Evolutionary conservation across 139 green algal species (phyloP), one percentile per base, ranked within the genome.

Genomic region (Limnomonas spitsbergensis): DNA sequence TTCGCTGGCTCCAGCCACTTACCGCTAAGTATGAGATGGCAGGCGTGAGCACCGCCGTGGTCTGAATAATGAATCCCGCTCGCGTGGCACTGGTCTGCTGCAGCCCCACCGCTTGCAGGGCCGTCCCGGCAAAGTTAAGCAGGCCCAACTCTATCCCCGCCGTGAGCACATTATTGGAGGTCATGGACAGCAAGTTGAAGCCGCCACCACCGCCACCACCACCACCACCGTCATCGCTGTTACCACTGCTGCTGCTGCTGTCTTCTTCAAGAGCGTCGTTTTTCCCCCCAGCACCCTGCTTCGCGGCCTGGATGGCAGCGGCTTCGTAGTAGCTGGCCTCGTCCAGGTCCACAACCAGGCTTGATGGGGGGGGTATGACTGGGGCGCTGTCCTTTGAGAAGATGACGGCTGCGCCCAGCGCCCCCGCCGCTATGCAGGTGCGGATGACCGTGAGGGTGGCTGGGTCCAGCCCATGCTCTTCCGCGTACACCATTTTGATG

Each of bases 51-150:
- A 90, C 75, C 3, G 80, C 83, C 0, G 85, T 90, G 4, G 84
- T 77, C 78, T 90, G 83, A 1, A 85, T 81, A 39, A 92, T 73
- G 53, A 92, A 92, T 3, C 82, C 83, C 0, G 84, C 88, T 2
- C 83, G 77, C 0, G 84, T 90, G 35, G 86, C 86, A 26, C 56
- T 83, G 2, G 81, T 86, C 39, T 76, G 54, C 53, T 88, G 73
- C 6, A 79, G 34, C 2, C 53, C 74, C 24, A 31, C 27, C 6
- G 53, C 54, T 56, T 83, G 73, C 53, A 85, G 69, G 2, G 83
- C 66, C 0, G 86, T 88, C 32, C 83, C 86, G 27, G 85, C n/a
- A 69, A 88, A 88, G 80, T 90, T 90, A 29, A 74, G 78, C 69
- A 81, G 47, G 34, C 77, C 77, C n/a, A 81, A 34, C 47, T 81